Evolutionary conservation across 768 basidiomycete species (phyloP), one percentile per base, ranked within the genome.

Genomic region (Psilocybe cyanescens): DNA sequence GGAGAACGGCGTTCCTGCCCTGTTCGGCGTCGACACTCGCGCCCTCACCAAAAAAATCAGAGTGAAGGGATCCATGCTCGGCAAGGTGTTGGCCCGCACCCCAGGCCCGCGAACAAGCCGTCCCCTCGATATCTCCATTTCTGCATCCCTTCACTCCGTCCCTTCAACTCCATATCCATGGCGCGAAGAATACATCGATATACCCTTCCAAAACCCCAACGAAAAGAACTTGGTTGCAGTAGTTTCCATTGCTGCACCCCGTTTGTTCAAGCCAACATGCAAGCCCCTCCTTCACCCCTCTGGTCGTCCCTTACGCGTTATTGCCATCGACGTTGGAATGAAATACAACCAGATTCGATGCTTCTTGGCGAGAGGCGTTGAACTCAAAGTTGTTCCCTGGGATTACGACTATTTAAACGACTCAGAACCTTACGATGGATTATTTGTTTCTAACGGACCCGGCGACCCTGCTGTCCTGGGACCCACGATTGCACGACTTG

Each of bases 261-360:
- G 86, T 41, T 67, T 94, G 14, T 93, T 89, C 81, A 79, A 81
- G 66, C 87, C 92, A 17, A 81, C 81, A 8, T 73, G 74, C 39
- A 74, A 78, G 53, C 80, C 86, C 24, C 84, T 79, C 56, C 72
- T 86, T 35, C 93, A 97, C 71, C 91, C 93, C 2, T 88, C 86
- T 1, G 93, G 92, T 31, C 86, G 95, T 53, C 77, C 86, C 0
- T 72, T 99, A 31, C 91, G 97, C 62, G 85, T 99, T 30, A 71
- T 99, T 14, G 95, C 94, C 4, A 78, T 99, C 60, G 97, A 99
- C 73, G 97, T 99, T 54, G 97, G 97, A n/a, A 99, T 99, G 94
- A 99, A 99, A 77, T 97, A 92, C 81, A 99, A 99, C 76, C 97
- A 99, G 76, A 95, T 99, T 68, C 86, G 97, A 35, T 99, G 97